Evolutionary conservation across 2,329 filamentous ascomycete genomes (phyloP), one percentile per base, ranked within the genome.

Genomic region (Penicillium sp.): DNA sequence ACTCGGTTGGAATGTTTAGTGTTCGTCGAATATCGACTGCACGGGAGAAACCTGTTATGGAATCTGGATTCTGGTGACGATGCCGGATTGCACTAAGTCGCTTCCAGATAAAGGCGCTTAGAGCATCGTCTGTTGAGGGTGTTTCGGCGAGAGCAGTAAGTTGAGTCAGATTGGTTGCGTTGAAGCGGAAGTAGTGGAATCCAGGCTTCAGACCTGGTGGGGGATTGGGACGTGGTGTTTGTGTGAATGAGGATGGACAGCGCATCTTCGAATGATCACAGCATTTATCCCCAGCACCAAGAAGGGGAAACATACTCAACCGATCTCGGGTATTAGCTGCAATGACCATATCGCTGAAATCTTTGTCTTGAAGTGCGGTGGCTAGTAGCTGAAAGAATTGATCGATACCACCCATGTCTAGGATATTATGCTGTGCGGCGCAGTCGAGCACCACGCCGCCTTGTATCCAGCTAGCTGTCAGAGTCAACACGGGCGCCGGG

Each of bases 81-180:
- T 35, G 52, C 31, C 73, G 66, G 31, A 67, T 65, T 1, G 58
- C 55, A 45, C 62, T 63, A 13, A 75, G 51, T 14, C 67, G 58
- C 60, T 73, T 61, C 72, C 72, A 75, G 57, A 65, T 70, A 24
- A 75, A 67, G 13, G 73, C 73, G 45, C 63, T 66, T 5, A 75
- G 53, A 16, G 66, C 68, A 51, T 75, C 73, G 53, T 73, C 67
- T 6, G 60, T 59, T 2, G 69, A 68, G 0, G 61, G 62, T 11
- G 64, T 46, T 39, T 61, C 55, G 5, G 66, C 63, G 4, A 62
- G 41, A 4, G 52, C 52, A 39, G 64, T 64, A 19, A 69, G 37
- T 33, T 55, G 24, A 19, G 57, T 35, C 7, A 62, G 29, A 22
- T 46, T 54, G 2, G 53, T 16, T 21, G 45, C 37, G 14, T 22